Evolutionary conservation across 2,329 filamentous ascomycete genomes (phyloP).

Genomic region (Sporothrix phasma): DNA sequence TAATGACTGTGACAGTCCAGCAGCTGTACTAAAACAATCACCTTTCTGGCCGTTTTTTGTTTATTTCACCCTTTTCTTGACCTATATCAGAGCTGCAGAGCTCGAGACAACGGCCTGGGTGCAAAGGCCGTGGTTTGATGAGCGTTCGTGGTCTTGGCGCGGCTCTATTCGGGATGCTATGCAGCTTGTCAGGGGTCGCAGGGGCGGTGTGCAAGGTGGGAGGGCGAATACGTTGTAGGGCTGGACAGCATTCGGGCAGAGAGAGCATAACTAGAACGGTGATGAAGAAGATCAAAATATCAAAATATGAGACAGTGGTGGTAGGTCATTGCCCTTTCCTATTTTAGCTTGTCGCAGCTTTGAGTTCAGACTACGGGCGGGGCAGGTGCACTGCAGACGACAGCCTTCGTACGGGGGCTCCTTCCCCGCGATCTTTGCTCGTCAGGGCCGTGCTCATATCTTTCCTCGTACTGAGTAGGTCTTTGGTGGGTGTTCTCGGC

Average conservation of each 20-base stretch:
- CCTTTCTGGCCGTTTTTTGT: neutral
- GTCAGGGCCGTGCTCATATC: neutral
- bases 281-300: no score
- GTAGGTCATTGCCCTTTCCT: neutral
- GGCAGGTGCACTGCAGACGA: neutral
- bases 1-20: no score
- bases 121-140: neutral
- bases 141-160: neutral
- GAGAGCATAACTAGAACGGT: neutral
- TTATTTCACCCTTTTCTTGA: neutral
- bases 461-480: no score
- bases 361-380: neutral
- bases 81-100: neutral
- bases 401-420: neutral
- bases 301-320: neutral
- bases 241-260: neutral
- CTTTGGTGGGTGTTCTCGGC: neutral
- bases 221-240: no score
- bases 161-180: neutral
- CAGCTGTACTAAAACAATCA: neutral
- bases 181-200: neutral
- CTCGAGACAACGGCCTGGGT: constrained; percentile 1
- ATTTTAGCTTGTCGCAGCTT: neutral
- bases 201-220: neutral
- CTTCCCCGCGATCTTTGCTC: constrained; percentile 13